Evolutionary conservation across 208 protist species (phyloP).

Genomic region (Trypanosoma rangeli): DNA sequence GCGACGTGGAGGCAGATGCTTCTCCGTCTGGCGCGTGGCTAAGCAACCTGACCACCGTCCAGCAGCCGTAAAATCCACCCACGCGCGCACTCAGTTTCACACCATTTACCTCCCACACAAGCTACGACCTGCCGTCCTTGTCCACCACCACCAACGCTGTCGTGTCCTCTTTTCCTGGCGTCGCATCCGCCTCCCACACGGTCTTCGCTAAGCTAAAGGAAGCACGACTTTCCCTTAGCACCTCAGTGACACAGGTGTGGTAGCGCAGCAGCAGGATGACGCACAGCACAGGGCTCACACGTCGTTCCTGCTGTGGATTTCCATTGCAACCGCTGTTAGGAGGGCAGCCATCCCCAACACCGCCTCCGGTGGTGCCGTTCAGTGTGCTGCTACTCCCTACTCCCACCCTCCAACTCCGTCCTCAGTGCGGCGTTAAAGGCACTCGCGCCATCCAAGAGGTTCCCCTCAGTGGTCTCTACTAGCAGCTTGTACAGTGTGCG

Average conservation of each 20-base stretch:
- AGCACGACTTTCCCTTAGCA: not conserved
- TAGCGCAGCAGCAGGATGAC: slow-evolving; percentile 44
- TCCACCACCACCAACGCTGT: not conserved
- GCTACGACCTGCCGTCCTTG: slow-evolving; percentile 17
- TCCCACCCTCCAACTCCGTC: not conserved
- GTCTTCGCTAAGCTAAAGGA: slow-evolving; percentile 12
- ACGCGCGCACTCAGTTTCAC: slow-evolving; percentile 27
- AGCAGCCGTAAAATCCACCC: slow-evolving; percentile 53
- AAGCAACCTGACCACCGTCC: slow-evolving; percentile 47
- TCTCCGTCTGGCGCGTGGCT: slow-evolving; percentile 1
- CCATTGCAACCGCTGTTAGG: not conserved
- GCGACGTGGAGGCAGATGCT: not conserved
- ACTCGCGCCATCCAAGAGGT: slow-evolving; percentile 28
- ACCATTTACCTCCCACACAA: slow-evolving; percentile 12
- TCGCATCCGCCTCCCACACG: slow-evolving; percentile 12
- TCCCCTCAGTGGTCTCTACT: slow-evolving; percentile 32
- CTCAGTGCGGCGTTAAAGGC: slow-evolving; percentile 29
- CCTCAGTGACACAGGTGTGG: slow-evolving; percentile 17
- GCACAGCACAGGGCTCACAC: slow-evolving; percentile 44
- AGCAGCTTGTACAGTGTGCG: slow-evolving; percentile 44
- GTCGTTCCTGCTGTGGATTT: not conserved
- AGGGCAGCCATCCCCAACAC: not conserved
- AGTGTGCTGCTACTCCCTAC: not conserved
- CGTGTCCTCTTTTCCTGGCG: not conserved
- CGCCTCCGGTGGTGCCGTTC: not conserved